Base-by-base conservation (phyloP, 768 basidiomycete genomes). In the Naematelia aurantialba region DNA sequence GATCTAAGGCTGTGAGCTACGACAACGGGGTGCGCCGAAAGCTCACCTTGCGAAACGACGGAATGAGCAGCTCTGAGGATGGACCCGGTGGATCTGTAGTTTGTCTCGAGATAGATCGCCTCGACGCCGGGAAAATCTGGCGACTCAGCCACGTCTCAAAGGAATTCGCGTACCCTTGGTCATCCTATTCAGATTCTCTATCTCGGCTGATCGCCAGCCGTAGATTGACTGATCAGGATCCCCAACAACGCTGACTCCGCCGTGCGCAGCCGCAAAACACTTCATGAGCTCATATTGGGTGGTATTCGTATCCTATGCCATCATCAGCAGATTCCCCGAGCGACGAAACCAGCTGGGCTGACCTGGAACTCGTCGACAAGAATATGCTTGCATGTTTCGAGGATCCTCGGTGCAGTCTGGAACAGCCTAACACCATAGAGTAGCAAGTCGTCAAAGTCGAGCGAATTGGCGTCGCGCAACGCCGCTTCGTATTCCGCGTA, bases 141-240 rank as follows among this genome's bases (percentile, higher is more conserved):
- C 13, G 21, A 25, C 22, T 55, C 14, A 51, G 47, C 55, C n/a
- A 45, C 42, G 46, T 2, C n/a, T 11, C 44, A 45, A 30, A 14
- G 45, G 62, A 46, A 42, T 59, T 0, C 59, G 83, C 72, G 27
- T 21, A 78, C 88, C 87, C 75, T 80, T 76, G 30, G 80, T 77
- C 90, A 92, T 91, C 61, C 82, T 85, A 5, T 79, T 80, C 22
- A 91, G 77, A 74, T 91, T 91, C 58, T 81, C 83, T 2, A 88
- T 80, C 66, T 91, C 87, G 22, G 80, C 89, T 4, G 87, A 85
- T 12, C 90, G 83, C 90, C 91, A 93, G 8, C 89, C 89, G 65
- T 91, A 91, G 44, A 91, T 91, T 0, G 89, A 89, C 72, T 93
- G 91, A 74, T 93, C 91, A 0, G 91, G 91, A 77, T 93, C 91